Evolutionary conservation across 2,329 filamentous ascomycete species (phyloP).

Genomic region (Cordyceps fumosorosea): DNA sequence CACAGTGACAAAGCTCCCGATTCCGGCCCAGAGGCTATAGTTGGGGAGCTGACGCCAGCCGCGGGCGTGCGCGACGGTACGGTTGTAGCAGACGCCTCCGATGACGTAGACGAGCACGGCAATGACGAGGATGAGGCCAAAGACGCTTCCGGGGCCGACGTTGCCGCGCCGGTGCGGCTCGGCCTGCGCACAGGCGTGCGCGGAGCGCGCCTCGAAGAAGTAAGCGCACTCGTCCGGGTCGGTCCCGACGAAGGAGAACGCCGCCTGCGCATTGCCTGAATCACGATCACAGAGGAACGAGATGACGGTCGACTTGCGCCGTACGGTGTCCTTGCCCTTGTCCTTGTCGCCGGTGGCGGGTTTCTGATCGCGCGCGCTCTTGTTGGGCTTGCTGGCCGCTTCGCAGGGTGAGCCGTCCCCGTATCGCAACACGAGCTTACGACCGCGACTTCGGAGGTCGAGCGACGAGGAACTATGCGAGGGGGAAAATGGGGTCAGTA

Average conservation of each 20-base stretch:
- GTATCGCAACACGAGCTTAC: conserved; percentile 72
- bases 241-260: conserved; percentile 73
- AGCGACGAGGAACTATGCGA: conserved; percentile 40
- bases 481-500: neutral
- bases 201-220: conserved; percentile 86
- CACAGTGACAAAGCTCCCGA: conserved; percentile 74
- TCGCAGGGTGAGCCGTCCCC: conserved; percentile 66
- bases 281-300: conserved; percentile 91
- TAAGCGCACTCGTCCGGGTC: conserved; percentile 90
- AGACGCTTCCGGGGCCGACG: conserved; percentile 67
- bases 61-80: conserved; percentile 86
- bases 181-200: conserved; percentile 66
- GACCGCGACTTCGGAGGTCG: conserved; percentile 52
- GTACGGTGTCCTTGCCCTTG: conserved; percentile 26
- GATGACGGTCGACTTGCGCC: conserved; percentile 76
- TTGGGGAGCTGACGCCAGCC: conserved; percentile 96
- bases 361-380: conserved; percentile 24
- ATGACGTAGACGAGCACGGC: conserved; percentile 83
- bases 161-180: conserved; percentile 67
- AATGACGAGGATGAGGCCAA: conserved; percentile 73
- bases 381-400: conserved; percentile 23
- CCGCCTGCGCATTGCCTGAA: conserved; percentile 58
- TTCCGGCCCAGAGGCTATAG: conserved; percentile 84
- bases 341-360: conserved; percentile 29
- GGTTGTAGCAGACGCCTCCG: conserved; percentile 91